phyloP scores from a whole-genome alignment of 495 filamentous ascomycete species.

The Coniosporium apollinis region DNA sequence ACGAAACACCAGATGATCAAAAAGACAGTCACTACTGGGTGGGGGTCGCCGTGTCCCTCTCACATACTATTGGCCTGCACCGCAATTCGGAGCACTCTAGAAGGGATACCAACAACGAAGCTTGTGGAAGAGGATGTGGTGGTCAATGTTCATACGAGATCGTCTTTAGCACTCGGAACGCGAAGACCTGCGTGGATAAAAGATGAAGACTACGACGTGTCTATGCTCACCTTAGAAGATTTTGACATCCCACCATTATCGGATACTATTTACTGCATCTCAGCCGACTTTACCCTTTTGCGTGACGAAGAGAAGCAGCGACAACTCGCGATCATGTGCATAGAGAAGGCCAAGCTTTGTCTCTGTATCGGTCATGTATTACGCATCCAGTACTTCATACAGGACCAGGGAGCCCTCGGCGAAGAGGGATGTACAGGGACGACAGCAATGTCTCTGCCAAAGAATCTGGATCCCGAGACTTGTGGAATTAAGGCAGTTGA shows the following conservation, averaged over 20 bases:
- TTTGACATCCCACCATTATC: conserved; percentile 59
- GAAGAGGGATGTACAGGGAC: conserved; percentile 54
- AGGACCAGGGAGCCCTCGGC: conserved; percentile 45
- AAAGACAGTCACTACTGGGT: conserved; percentile 91
- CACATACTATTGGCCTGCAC: conserved; percentile 71
- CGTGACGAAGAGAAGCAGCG: conserved; percentile 48
- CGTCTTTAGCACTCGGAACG: conserved; percentile 78
- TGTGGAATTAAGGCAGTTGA: conserved; percentile 59
- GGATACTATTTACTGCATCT: conserved; percentile 42
- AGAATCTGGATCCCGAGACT: conserved; percentile 68
- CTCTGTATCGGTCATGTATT: conserved; percentile 71
- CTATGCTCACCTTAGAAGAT: conserved; percentile 67
- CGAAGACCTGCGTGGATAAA: conserved; percentile 76
- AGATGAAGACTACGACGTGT: conserved; percentile 76
- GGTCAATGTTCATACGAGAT: conserved; percentile 85
- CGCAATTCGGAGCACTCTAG: conserved; percentile 59
- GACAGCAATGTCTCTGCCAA: conserved; percentile 80
- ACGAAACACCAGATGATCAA: conserved; percentile 75
- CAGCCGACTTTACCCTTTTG: conserved; percentile 46
- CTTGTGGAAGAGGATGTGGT: conserved; percentile 87
- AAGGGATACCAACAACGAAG: conserved; percentile 52
- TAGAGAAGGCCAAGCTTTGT: conserved; percentile 81
- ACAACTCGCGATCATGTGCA: conserved; percentile 68
- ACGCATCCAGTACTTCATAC: conserved; percentile 74
- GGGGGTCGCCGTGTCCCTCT: conserved; percentile 68